Evolutionary conservation across 2,329 filamentous ascomycete species (phyloP), one percentile per base, ranked within the genome.

Genomic region (Fusarium setosum): DNA sequence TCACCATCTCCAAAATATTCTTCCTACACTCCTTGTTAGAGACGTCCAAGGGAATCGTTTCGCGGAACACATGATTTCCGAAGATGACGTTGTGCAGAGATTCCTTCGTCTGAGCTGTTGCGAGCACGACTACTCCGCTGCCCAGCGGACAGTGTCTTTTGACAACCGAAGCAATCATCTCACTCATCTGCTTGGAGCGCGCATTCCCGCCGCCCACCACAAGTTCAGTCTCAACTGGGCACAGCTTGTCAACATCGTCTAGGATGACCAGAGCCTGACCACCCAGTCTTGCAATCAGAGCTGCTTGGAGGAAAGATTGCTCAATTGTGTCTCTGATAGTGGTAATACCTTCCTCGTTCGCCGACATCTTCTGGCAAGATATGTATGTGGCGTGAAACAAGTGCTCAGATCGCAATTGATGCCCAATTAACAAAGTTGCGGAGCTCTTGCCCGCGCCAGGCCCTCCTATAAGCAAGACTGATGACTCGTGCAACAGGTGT

Each of bases 131-230:
- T 12, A 99, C 92, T 2, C 91, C 90, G 63, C 90, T 93, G 61
- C 93, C 90, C 63, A 88, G 85, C 1, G 88, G 88, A 75, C 94
- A 97, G 75, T 95, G 94, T 73, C 97, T 91, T 56, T 90, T 88
- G 1, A 95, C 92, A 66, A 96, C 89, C 1, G 91, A 88, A 74
- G 92, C 92, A 6, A 99, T 86, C 1, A 93, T 88, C 77, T 99
- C 96, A 74, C 94, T 97, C 57, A 97, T 88, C 71, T 98, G 94
- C 29, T 93, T 88, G 75, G 94, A 98, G 65, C 95, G 88, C 17
- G 93, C 93, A 73, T 99, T 98, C 69, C 98, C 94, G 60, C 94
- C 94, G 63, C 93, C 93, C 5, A 97, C 92, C 77, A 97, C 93
- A 13, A 99, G 84, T 76, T 99, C 96, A 0, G 94, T 97, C 78